Evolutionary conservation across 345 rosid genomes (phyloP).

Genomic region (Eucalyptus viminalis): DNA sequence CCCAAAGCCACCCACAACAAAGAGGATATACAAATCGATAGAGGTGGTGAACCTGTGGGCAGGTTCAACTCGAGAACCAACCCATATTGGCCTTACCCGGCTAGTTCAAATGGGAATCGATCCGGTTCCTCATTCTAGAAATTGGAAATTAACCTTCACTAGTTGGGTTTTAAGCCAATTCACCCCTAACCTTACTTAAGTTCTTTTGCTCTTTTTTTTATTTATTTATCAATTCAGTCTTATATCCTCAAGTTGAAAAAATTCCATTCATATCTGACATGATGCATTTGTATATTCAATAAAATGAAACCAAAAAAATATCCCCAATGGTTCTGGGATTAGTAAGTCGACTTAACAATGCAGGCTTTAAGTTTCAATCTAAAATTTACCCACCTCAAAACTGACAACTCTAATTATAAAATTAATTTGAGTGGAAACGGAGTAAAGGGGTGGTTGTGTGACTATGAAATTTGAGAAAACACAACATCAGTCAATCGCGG

Average conservation of each 20-base stretch:
- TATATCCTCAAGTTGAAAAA: background rate
- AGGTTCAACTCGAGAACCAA: background rate
- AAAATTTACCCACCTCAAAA: background rate
- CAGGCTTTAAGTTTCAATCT: background rate
- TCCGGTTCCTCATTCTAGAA: accelerated
- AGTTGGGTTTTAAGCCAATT: background rate
- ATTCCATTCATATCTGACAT: background rate
- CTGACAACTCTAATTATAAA: background rate
- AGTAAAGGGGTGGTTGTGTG: background rate
- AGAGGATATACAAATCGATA: background rate
- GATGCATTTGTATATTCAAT: background rate
- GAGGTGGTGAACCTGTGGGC: background rate
- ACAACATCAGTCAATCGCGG: background rate
- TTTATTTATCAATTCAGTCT: background rate
- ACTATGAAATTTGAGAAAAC: background rate
- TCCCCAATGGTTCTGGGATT: background rate
- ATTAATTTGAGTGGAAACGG: background rate
- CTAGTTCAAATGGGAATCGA: background rate
- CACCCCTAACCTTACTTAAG: background rate
- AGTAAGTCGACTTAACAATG: background rate
- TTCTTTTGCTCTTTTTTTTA: background rate
- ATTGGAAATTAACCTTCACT: accelerated
- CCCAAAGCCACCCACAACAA: background rate
- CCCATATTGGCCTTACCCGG: background rate
- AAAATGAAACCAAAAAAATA: background rate